Evolutionary conservation across 176 grass and related monocot genomes (phyloP).

Genomic region (Urochloa ruziziensis): DNA sequence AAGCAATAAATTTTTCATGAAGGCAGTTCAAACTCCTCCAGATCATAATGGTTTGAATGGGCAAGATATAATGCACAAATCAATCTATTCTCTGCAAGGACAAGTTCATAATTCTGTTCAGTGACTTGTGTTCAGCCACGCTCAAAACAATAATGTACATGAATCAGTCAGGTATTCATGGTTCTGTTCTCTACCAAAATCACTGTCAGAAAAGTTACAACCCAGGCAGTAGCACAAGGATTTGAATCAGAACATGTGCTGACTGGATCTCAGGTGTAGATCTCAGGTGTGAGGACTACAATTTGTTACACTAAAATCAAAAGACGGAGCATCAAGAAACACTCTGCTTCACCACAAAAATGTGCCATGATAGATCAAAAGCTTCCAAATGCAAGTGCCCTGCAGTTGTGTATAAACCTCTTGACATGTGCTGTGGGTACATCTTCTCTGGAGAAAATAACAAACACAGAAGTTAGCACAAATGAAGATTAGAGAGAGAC

Average conservation of each 20-base stretch:
- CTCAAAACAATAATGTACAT: no score
- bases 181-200: background rate
- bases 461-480: background rate
- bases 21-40: no score
- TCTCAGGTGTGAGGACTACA: background rate
- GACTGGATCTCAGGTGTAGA: background rate
- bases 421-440: background rate
- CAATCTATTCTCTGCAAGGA: no score
- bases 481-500: background rate
- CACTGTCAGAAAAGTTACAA: background rate
- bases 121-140: no score
- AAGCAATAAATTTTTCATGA: no score
- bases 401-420: background rate
- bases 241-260: background rate
- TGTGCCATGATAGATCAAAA: background rate
- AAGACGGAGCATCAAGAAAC: background rate
- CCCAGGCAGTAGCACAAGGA: background rate
- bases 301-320: background rate
- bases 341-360: background rate
- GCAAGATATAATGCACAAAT: no score
- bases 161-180: background rate
- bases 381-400: no score
- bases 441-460: background rate
- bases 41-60: no score
- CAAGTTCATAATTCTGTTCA: no score